These are phyloP conservation scores for Clitopilus passeckerianus DNA, from an alignment of 768 basidiomycete genomes.

Conservation along the genomic window DNA sequence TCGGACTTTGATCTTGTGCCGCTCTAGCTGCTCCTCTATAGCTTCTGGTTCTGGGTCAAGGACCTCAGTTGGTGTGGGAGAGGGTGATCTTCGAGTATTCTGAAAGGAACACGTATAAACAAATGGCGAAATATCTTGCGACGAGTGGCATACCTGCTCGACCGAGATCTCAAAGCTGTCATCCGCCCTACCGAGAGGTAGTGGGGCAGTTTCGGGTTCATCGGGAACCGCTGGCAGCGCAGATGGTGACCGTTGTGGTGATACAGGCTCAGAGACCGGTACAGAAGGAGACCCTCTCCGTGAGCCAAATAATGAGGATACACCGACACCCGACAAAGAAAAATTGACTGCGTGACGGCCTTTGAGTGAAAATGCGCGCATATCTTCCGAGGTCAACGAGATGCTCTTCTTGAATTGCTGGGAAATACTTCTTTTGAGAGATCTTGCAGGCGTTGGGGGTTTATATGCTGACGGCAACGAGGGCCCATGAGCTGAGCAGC, in stretches of 20 bases:
- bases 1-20: conserved; percentile 32
- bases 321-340: conserved; percentile 7
- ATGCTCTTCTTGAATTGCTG: conserved; percentile 1
- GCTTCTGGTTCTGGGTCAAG: conserved; percentile 30
- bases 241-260: neutral
- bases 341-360: conserved; percentile 10
- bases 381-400: conserved; percentile 6
- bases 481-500: conserved; percentile 6
- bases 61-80: conserved; percentile 31
- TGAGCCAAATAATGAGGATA: conserved; percentile 8
- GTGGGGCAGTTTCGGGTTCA: neutral
- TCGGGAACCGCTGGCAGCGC: neutral
- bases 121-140: neutral
- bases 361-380: conserved; percentile 11
- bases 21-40: conserved; percentile 18
- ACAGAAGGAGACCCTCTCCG: conserved; percentile 3
- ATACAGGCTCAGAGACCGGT: conserved; percentile 9
- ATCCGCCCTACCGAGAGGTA: neutral
- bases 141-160: conserved; percentile 5
- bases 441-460: neutral
- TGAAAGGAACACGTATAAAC: neutral
- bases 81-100: conserved; percentile 15
- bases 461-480: conserved; percentile 8
- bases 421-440: neutral
- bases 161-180: conserved; percentile 1